These are phyloP conservation scores for Centella asiatica DNA, from an alignment of 129 eudicot genomes.

Conservation along the genomic window DNA sequence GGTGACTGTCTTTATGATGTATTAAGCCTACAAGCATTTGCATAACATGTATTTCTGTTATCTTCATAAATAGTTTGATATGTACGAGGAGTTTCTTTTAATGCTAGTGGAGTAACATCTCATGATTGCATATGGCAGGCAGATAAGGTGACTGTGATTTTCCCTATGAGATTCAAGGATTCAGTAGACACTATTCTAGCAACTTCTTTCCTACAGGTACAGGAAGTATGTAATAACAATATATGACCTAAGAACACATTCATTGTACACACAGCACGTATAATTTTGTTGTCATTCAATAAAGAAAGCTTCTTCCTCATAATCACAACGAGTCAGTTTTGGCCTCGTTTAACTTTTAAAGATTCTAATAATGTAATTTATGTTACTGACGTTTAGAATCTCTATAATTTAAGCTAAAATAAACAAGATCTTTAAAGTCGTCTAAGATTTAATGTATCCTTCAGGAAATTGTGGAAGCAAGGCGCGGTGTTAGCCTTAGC, in stretches of 20 bases:
- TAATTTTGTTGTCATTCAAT: neutral
- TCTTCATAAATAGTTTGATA: neutral
- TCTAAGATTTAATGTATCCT: slow-evolving; percentile 3
- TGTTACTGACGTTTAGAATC: neutral
- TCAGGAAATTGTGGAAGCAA: slow-evolving; percentile 91
- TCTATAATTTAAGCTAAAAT: neutral
- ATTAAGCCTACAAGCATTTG: neutral
- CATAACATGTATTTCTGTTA: neutral
- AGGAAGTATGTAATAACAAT: neutral
- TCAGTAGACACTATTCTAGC: slow-evolving; percentile 83
- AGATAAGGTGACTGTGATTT: slow-evolving; percentile 76
- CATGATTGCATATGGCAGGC: slow-evolving; percentile 43
- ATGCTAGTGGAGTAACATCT: slow-evolving; percentile 3
- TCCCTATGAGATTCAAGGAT: slow-evolving; percentile 90
- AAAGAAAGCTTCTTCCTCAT: too few relatives aligned
- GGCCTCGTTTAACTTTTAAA: too few relatives aligned
- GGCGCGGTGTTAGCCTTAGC: slow-evolving; percentile 65
- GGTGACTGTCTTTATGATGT: slow-evolving; percentile 29
- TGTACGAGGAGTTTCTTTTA: neutral
- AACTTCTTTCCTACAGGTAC: slow-evolving; percentile 92
- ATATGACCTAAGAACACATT: neutral
- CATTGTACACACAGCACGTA: neutral
- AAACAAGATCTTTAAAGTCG: too few relatives aligned
- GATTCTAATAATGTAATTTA: too few relatives aligned
- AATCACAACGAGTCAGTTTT: too few relatives aligned